These are phyloP conservation scores for Vaccinium macrocarpon DNA, from an alignment of 148 eudicot genomes.

Conservation along the genomic window DNA sequence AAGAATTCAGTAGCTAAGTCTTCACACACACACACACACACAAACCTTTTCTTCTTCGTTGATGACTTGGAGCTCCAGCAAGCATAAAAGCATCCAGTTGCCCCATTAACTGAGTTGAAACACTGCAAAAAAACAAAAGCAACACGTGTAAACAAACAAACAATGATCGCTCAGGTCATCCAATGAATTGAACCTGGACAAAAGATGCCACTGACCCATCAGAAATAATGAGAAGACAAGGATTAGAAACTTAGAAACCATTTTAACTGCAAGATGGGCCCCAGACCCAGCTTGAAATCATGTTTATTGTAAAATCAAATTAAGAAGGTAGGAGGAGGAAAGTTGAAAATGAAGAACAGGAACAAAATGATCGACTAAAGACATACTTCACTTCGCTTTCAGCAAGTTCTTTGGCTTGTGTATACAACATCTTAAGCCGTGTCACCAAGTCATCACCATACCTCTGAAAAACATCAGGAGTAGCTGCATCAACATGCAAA, in stretches of 20 bases:
- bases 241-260: background rate
- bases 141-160: background rate
- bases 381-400: slow-evolving; percentile 79
- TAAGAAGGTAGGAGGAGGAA: background rate
- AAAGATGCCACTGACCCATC: background rate
- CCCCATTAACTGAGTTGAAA: slow-evolving; percentile 47
- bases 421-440: slow-evolving; percentile 62
- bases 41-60: slow-evolving; percentile 70
- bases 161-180: background rate
- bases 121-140: slow-evolving; percentile 39
- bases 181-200: background rate
- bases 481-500: slow-evolving; percentile 45
- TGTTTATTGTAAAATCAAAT: background rate
- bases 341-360: background rate
- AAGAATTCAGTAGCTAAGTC: background rate
- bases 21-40: slow-evolving; percentile 8
- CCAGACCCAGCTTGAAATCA: background rate
- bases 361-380: background rate
- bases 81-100: slow-evolving; percentile 73
- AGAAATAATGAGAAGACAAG: background rate
- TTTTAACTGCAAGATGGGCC: background rate
- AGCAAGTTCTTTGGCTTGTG: slow-evolving; percentile 73
- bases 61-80: slow-evolving; percentile 66
- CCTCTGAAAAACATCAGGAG: slow-evolving; percentile 81
- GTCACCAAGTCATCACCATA: slow-evolving; percentile 71